Conservation (phyloP, 345 rosid genomes). For the Aquilaria sinensis region DNA sequence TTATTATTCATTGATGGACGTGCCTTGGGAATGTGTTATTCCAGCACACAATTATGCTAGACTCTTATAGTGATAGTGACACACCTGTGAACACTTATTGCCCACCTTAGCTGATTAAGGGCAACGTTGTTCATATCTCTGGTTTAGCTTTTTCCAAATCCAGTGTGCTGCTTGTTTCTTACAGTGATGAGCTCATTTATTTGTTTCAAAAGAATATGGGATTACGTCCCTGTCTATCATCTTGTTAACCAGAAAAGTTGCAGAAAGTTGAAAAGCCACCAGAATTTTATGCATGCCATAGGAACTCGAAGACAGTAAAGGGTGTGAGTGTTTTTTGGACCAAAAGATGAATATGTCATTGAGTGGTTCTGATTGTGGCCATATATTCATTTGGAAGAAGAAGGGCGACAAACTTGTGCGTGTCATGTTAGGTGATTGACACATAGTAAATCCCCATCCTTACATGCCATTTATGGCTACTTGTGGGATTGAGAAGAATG, state of each 20-base stretch:
- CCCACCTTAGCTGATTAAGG: conserved; percentile 35
- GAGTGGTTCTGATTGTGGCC: conserved; percentile 67
- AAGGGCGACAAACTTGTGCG: conserved; percentile 45
- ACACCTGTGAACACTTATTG: conserved; percentile 43
- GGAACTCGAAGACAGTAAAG: conserved; percentile 51
- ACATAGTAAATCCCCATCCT: conserved; percentile 54
- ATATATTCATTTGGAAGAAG: conserved; percentile 63
- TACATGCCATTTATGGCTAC: conserved; percentile 39
- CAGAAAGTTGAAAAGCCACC: conserved; percentile 40
- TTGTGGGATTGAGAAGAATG: conserved; percentile 49
- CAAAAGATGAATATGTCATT: conserved; percentile 50
- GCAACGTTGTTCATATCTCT: conserved; percentile 36
- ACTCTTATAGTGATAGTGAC: conserved; percentile 32
- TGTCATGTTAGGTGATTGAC: conserved; percentile 46
- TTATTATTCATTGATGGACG: too few species aligned
- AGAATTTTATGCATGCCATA: conserved; percentile 43
- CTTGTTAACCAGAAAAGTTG: conserved; percentile 23
- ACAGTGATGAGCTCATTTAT: conserved; percentile 55
- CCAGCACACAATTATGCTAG: conserved; percentile 3
- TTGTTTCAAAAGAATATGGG: conserved; percentile 49
- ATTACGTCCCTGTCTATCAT: conserved; percentile 33
- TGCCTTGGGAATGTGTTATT: too few species aligned
- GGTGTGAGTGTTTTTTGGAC: conserved; percentile 58
- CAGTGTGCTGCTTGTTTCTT: conserved; percentile 54
- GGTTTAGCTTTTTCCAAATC: conserved; percentile 50